Percentiles rank a stretch among this genome's conserved stretches.
Conservation (phyloP, 495 filamentous ascomycete species). For the Barbatosphaeria neglecta region DNA sequence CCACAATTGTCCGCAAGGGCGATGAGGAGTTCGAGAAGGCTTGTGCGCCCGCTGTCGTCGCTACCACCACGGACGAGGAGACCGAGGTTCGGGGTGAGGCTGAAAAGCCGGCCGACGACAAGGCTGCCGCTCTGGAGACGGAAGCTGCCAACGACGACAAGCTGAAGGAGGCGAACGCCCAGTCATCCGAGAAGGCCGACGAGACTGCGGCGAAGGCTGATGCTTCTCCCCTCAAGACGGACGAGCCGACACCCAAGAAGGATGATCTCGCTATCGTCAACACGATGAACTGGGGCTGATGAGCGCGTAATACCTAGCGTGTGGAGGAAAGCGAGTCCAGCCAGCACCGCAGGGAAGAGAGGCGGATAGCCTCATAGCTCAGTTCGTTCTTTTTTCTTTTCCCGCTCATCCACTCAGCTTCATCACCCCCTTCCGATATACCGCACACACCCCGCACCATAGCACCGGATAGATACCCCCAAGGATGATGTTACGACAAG, state of each 20-base stretch:
- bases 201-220: neutral
- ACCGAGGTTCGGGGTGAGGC: too few species aligned
- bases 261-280: neutral
- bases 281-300: neutral
- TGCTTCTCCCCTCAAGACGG: too few species aligned
- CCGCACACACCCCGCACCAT: too few species aligned
- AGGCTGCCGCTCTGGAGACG: neutral
- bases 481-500: neutral
- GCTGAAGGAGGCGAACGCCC: neutral
- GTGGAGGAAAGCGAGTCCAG: too few species aligned
- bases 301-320: too few species aligned
- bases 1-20: neutral
- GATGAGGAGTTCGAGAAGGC: conserved; percentile 1
- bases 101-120: neutral
- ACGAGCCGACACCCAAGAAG: neutral
- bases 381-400: too few species aligned
- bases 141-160: neutral
- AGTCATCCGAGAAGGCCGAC: neutral
- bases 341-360: too few species aligned
- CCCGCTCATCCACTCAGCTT: too few species aligned
- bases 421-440: too few species aligned
- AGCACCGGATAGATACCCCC: too few species aligned
- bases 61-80: neutral
- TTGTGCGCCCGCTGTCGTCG: neutral
- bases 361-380: too few species aligned